Conservation (phyloP, 495 filamentous ascomycete genomes). For the Corynascus novoguineensis region DNA sequence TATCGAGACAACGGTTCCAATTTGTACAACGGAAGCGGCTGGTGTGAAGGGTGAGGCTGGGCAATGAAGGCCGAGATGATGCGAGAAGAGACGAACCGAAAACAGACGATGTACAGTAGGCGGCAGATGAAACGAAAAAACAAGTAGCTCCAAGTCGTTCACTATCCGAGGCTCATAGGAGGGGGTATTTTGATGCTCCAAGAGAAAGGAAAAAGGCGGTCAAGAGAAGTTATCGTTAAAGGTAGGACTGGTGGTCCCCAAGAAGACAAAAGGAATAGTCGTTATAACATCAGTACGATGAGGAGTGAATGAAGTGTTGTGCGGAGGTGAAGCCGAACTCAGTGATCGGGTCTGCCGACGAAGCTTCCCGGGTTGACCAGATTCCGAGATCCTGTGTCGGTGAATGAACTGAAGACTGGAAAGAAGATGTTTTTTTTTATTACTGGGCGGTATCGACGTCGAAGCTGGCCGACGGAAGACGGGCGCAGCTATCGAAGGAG, state of each 20-base stretch:
- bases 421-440: not conserved
- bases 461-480: constrained; percentile 3
- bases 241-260: constrained; percentile 45
- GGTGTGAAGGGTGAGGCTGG: not conserved
- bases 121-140: constrained; percentile 38
- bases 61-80: constrained; percentile 22
- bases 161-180: constrained; percentile 62
- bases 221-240: constrained; percentile 41
- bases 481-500: constrained; percentile 10
- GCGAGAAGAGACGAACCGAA: constrained; percentile 20
- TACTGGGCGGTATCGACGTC: constrained; percentile 6
- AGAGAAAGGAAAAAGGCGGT: constrained; percentile 45
- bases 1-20: constrained; percentile 35
- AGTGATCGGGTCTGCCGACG: constrained; percentile 6
- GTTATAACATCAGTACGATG: constrained; percentile 64
- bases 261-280: constrained; percentile 48
- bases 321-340: constrained; percentile 14
- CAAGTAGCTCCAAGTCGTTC: constrained; percentile 54
- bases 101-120: constrained; percentile 42
- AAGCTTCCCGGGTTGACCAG: constrained; percentile 6
- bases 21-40: constrained; percentile 37
- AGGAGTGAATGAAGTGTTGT: constrained; percentile 39
- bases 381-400: constrained; percentile 5
- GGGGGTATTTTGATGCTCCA: constrained; percentile 49
- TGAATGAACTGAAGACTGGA: not conserved